Evolutionary conservation across 768 basidiomycete species (phyloP).

Genomic region (Termitomyces sp.): DNA sequence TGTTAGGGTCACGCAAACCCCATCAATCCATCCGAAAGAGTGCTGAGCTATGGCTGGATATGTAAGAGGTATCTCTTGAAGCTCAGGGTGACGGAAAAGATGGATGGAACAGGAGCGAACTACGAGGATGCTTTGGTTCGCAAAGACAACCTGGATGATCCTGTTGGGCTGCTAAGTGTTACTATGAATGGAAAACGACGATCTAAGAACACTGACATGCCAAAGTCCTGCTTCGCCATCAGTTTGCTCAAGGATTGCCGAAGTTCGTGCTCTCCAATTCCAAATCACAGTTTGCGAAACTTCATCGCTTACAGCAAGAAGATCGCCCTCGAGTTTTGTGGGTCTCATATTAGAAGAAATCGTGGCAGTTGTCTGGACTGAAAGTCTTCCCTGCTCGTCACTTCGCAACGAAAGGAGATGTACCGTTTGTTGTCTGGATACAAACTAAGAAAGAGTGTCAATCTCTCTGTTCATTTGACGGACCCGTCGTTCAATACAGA

Average conservation of each 20-base stretch:
- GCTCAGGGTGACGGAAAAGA: conserved; percentile 44
- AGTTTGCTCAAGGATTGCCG: conserved; percentile 39
- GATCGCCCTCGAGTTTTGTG: conserved; percentile 41
- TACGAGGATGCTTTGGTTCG: conserved; percentile 42
- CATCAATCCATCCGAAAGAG: conserved; percentile 68
- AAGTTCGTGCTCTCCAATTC: conserved; percentile 46
- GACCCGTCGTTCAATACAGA: conserved; percentile 43
- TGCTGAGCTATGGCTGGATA: conserved; percentile 35
- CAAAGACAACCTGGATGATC: conserved; percentile 47
- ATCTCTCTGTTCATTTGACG: conserved; percentile 17
- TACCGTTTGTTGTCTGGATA: conserved; percentile 24
- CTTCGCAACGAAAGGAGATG: conserved; percentile 24
- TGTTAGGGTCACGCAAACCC: conserved; percentile 34
- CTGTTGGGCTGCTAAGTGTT: conserved; percentile 33
- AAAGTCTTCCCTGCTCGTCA: conserved; percentile 8
- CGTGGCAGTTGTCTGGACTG: conserved; percentile 25
- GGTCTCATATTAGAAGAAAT: conserved; percentile 39
- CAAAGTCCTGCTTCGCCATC: conserved; percentile 20
- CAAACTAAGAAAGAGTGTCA: conserved; percentile 12
- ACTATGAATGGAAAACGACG: background rate
- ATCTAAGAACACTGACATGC: conserved; percentile 21
- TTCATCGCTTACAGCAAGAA: conserved; percentile 52
- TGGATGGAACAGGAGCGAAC: conserved; percentile 54
- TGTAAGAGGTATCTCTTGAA: conserved; percentile 18
- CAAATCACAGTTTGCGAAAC: conserved; percentile 42